Base-by-base conservation (phyloP, 768 basidiomycete genomes). In the Phylloporus arenicola region DNA sequence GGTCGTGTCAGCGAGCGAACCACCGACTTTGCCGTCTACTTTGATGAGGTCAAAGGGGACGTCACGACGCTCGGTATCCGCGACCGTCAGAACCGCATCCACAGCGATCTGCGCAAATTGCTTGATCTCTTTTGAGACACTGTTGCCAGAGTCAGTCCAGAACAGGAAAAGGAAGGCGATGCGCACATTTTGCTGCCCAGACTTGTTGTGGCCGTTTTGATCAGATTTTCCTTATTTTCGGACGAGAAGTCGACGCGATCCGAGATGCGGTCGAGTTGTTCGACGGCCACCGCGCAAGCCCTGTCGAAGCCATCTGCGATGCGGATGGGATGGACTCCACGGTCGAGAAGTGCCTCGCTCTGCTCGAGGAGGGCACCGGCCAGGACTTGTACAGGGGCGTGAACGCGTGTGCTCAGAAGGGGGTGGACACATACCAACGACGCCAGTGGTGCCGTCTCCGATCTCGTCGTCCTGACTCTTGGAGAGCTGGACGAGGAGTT, bases 381-480 rank as follows among this genome's bases (percentile, higher is more conserved):
- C 52, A 99, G 86, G 3, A 99, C 95, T 93, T 52, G 4, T 16
- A 20, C 19, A 38, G n/a, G 12, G 43, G 8, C 33, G 39, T 55
- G 45, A 48, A 31, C 29, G 53, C 31, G 45, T 33, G 34, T 45
- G 22, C 40, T 30, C 41, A 31, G 19, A 49, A n/a, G 53, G 8
- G 27, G 33, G 49, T 40, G 47, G 22, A 45, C 46, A 80, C 92
- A 64, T 65, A 95, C 94, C 94, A 56, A 98, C 96, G 52, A 99
- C 96, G 68, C 96, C 96, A 25, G 96, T 98, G 6, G 96, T 98
- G 52, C 96, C 96, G 71, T 99, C 96, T 22, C 96, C 96, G 66
- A 99, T 95, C 75, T 99, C 96, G 68, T 99, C 96, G 68, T 99
- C 96, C 74, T 99, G 96, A 67, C 89, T 92, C 75, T 94, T 95